phyloP scores from a whole-genome alignment of 1,139 yeast genomes.

The Suhomyces atakaporum region DNA sequence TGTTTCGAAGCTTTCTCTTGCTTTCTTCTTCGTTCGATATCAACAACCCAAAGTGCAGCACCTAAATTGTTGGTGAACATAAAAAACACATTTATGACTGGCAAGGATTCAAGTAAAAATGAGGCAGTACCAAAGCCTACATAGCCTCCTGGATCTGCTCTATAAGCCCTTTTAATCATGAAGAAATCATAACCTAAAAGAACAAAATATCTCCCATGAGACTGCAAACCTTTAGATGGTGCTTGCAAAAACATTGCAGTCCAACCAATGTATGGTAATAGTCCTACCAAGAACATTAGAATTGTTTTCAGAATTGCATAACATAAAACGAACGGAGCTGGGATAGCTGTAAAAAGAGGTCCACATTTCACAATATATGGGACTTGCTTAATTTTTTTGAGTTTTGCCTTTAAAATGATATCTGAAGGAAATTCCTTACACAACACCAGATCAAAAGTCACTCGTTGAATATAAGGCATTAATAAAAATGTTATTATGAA shows the following conservation, averaged over 20 bases:
- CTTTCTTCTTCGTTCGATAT: slow-evolving; percentile 24
- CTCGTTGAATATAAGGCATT: slow-evolving; percentile 58
- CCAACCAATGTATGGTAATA: slow-evolving; percentile 68
- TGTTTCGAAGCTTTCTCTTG: background rate
- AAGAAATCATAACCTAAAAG: slow-evolving; percentile 55
- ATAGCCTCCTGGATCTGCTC: slow-evolving; percentile 34
- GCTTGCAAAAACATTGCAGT: slow-evolving; percentile 55
- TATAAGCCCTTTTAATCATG: slow-evolving; percentile 34
- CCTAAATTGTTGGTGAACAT: slow-evolving; percentile 69
- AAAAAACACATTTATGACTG: slow-evolving; percentile 60
- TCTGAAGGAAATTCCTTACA: slow-evolving; percentile 51
- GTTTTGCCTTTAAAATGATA: slow-evolving; percentile 47
- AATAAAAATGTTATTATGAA: slow-evolving; percentile 50
- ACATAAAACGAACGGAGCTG: slow-evolving; percentile 26
- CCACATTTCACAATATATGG: slow-evolving; percentile 32
- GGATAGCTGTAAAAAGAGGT: slow-evolving; percentile 25
- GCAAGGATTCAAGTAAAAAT: slow-evolving; percentile 58
- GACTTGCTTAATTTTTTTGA: slow-evolving; percentile 39
- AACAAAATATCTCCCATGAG: slow-evolving; percentile 62
- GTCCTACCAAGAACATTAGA: slow-evolving; percentile 39
- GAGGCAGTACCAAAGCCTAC: slow-evolving; percentile 62
- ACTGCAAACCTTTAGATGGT: slow-evolving; percentile 56
- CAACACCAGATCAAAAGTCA: slow-evolving; percentile 60
- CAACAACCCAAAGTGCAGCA: slow-evolving; percentile 71
- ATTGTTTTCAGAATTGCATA: slow-evolving; percentile 30